Conservation (phyloP, 2,329 filamentous ascomycete species). For the Neophaeococcomyces mojaviensis region DNA sequence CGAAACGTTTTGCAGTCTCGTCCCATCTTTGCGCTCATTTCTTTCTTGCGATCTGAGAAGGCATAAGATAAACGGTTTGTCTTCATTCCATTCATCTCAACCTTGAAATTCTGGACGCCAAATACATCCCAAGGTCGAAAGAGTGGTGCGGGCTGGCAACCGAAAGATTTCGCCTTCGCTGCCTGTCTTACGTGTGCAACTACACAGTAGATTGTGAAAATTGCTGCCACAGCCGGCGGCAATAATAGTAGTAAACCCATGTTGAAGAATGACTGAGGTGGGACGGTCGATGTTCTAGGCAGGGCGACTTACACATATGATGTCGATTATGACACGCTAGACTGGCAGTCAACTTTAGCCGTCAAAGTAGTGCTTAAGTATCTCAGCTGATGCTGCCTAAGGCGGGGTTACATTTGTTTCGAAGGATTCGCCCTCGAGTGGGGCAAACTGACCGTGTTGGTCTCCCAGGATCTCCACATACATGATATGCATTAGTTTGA, state of each 20-base stretch:
- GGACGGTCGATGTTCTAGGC: too few relatives aligned
- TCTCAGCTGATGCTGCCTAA: too few relatives aligned
- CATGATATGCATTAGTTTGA: too few relatives aligned
- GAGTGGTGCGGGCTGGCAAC: conserved; percentile 12
- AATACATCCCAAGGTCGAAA: conserved; percentile 13
- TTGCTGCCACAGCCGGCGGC: conserved; percentile 11
- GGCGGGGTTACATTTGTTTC: too few relatives aligned
- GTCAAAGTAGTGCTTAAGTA: too few relatives aligned
- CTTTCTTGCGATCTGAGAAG: conserved; percentile 12
- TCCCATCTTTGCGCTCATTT: conserved; percentile 12
- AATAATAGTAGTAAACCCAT: conserved; percentile 12
- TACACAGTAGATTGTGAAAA: conserved; percentile 11
- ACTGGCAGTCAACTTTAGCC: too few relatives aligned
- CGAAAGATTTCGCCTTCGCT: conserved; percentile 11
- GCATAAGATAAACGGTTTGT: conserved; percentile 12
- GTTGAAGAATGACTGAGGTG: conserved; percentile 11
- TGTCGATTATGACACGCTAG: too few relatives aligned
- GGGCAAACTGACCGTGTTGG: too few relatives aligned
- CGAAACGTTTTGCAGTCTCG: conserved; percentile 13
- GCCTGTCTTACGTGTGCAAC: too few relatives aligned
- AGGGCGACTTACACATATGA: too few relatives aligned
- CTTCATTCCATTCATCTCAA: conserved; percentile 12
- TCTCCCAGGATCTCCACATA: too few relatives aligned
- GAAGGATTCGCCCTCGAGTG: too few relatives aligned
- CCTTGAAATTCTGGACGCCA: conserved; percentile 13